Percentiles rank a stretch among this genome's conserved stretches.
These are phyloP conservation scores for Myriosclerotinia duriaeana DNA, from an alignment of 2,329 filamentous ascomycete species.

Conservation along the genomic window DNA sequence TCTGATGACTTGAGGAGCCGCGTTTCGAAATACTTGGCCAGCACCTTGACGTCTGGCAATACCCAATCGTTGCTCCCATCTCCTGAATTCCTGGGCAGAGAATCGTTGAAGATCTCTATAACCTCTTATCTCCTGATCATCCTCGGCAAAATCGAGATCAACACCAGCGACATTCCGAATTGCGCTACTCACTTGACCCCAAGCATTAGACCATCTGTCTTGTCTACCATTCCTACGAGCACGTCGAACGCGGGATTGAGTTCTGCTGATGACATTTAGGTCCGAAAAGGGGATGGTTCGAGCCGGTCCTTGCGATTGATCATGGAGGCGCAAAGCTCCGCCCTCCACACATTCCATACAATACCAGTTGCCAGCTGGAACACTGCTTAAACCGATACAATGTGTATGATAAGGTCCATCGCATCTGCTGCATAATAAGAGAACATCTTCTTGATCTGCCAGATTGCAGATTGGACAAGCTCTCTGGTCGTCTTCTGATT, in stretches of 20 bases:
- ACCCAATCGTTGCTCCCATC: slow-evolving; percentile 81
- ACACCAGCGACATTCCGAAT: slow-evolving; percentile 69
- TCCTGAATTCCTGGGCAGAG: slow-evolving; percentile 59
- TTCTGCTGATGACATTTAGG: slow-evolving; percentile 46
- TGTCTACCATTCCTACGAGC: slow-evolving; percentile 61
- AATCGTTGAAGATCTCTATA: slow-evolving; percentile 56
- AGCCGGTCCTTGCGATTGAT: slow-evolving; percentile 1
- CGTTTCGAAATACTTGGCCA: slow-evolving; percentile 67
- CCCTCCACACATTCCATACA: slow-evolving; percentile 73
- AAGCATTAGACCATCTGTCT: slow-evolving; percentile 86
- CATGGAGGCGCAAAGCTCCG: slow-evolving; percentile 2
- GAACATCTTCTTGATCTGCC: slow-evolving; percentile 76
- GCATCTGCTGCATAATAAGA: slow-evolving; percentile 89
- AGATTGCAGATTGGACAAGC: slow-evolving; percentile 84
- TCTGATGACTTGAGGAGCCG: slow-evolving; percentile 61
- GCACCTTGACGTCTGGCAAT: slow-evolving; percentile 80
- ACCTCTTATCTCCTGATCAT: slow-evolving; percentile 56
- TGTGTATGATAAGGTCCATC: slow-evolving; percentile 88
- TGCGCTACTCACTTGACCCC: slow-evolving; percentile 62
- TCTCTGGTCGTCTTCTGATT: slow-evolving; percentile 42
- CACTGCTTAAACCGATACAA: slow-evolving; percentile 77
- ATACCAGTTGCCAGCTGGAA: slow-evolving; percentile 82
- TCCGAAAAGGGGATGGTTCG: slow-evolving; percentile 21
- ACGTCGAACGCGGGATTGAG: slow-evolving; percentile 57
- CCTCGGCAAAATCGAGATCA: slow-evolving; percentile 81